phyloP scores from a whole-genome alignment of 768 basidiomycete species.

The Suillus americanus region DNA sequence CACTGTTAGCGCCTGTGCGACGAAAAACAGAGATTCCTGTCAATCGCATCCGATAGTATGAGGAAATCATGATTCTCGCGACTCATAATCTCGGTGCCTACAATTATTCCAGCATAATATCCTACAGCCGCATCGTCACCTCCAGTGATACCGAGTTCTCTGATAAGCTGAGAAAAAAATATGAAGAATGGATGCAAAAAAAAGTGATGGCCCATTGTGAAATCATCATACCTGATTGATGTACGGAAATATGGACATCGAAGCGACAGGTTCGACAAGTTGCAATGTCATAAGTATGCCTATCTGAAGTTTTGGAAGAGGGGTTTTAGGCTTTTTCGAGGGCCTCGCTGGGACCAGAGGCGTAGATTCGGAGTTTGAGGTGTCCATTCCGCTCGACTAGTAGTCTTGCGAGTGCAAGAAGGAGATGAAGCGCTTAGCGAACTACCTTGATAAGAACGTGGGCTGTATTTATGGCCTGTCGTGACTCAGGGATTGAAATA shows the following conservation, averaged over 20 bases:
- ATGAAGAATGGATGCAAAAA: not conserved
- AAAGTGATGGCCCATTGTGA: not conserved
- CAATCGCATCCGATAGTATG: not conserved
- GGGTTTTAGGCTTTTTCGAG: not conserved
- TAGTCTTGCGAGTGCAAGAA: not conserved
- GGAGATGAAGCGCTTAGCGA: not conserved
- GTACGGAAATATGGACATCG: conserved; percentile 46
- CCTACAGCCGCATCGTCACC: conserved; percentile 40
- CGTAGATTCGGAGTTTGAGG: not conserved
- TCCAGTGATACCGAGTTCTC: conserved; percentile 5
- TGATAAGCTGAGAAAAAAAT: not conserved
- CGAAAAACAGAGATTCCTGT: conserved; percentile 76
- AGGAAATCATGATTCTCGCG: not conserved
- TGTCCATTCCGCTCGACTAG: not conserved
- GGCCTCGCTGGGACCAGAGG: not conserved
- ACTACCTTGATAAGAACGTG: not conserved
- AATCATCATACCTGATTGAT: conserved; percentile 40
- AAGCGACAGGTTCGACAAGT: conserved; percentile 35
- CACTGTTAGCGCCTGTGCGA: conserved; percentile 69
- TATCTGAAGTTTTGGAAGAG: not conserved
- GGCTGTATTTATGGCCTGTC: not conserved
- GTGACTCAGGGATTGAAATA: not conserved
- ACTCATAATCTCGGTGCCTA: conserved; percentile 25
- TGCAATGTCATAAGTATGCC: conserved; percentile 33
- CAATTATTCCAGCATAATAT: conserved; percentile 73